phyloP scores from a whole-genome alignment of 2,329 filamentous ascomycete genomes.

The Botryotinia convoluta region DNA sequence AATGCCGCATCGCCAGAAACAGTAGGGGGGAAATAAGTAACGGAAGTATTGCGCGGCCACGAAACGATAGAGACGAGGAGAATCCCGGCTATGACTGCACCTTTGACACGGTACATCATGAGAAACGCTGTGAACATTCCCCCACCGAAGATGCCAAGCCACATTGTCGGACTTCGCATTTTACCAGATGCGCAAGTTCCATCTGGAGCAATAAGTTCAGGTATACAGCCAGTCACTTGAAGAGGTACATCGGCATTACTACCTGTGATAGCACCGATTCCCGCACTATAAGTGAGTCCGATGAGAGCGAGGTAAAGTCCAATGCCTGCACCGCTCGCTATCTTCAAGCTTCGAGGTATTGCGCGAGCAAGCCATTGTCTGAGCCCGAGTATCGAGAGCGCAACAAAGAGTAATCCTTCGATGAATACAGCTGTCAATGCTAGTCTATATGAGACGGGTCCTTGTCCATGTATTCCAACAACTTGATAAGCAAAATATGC shows the following conservation, averaged over 20 bases:
- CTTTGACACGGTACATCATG: constrained; percentile 84
- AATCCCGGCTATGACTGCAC: constrained; percentile 81
- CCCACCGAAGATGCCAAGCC: constrained; percentile 85
- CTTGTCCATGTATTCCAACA: constrained; percentile 73
- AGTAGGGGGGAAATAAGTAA: constrained; percentile 80
- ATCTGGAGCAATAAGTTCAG: constrained; percentile 39
- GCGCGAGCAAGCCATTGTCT: constrained; percentile 85
- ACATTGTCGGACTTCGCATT: constrained; percentile 82
- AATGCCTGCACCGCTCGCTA: constrained; percentile 82
- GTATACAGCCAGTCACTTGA: constrained; percentile 61
- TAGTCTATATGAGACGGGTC: constrained; percentile 69
- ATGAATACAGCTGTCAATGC: constrained; percentile 86
- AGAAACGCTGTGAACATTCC: constrained; percentile 76
- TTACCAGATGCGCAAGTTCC: constrained; percentile 65
- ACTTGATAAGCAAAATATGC: constrained; percentile 80
- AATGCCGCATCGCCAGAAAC: constrained; percentile 66
- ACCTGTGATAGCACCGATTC: constrained; percentile 76
- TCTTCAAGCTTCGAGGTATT: constrained; percentile 80
- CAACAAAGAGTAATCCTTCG: constrained; percentile 83
- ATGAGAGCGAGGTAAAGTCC: constrained; percentile 72
- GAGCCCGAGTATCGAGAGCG: constrained; percentile 73
- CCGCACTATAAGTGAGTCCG: constrained; percentile 74
- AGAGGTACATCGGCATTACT: constrained; percentile 67
- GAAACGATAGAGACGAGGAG: constrained; percentile 83
- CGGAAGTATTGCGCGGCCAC: constrained; percentile 73